Conservation (phyloP, 192 early-diverging fungal genomes). For the Backusella macrospora region DNA sequence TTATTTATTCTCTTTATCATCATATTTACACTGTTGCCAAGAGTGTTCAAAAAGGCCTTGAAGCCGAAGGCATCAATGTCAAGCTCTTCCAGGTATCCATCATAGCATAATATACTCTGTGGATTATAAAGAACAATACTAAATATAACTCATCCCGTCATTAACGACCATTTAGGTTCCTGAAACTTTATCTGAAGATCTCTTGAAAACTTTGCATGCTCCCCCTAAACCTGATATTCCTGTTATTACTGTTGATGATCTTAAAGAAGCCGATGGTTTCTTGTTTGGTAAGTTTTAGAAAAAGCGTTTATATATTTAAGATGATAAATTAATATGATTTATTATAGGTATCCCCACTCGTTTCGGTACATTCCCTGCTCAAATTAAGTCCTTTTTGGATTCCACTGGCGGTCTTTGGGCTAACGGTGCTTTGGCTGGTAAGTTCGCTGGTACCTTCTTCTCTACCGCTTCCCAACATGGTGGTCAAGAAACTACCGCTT, state of each 20-base stretch:
- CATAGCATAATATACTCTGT: too few species aligned
- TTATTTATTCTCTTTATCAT: constrained; percentile 51
- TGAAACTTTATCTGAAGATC: constrained; percentile 60
- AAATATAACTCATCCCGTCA: background rate
- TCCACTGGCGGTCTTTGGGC: constrained; percentile 42
- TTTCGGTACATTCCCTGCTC: constrained; percentile 73
- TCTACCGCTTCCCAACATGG: constrained; percentile 75
- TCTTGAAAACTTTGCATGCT: constrained; percentile 57
- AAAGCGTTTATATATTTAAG: background rate
- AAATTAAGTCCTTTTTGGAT: constrained; percentile 63
- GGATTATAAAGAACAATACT: background rate
- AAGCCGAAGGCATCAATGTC: constrained; percentile 43
- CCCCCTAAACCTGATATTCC: constrained; percentile 50
- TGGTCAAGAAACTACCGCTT: constrained; percentile 76
- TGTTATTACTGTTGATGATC: constrained; percentile 38
- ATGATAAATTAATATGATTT: background rate
- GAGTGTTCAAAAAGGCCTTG: constrained; percentile 64
- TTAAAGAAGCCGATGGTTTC: constrained; percentile 54
- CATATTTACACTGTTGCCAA: constrained; percentile 74
- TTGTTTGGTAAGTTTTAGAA: constrained; percentile 51
- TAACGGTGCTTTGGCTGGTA: constrained; percentile 62
- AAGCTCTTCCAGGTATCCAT: constrained; percentile 44
- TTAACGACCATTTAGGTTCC: constrained; percentile 12
- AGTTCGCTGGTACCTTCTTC: constrained; percentile 74
- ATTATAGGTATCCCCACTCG: constrained; percentile 59